Evolutionary conservation across 495 filamentous ascomycete species (phyloP).

Genomic region (Astrothelium subdiscretum): DNA sequence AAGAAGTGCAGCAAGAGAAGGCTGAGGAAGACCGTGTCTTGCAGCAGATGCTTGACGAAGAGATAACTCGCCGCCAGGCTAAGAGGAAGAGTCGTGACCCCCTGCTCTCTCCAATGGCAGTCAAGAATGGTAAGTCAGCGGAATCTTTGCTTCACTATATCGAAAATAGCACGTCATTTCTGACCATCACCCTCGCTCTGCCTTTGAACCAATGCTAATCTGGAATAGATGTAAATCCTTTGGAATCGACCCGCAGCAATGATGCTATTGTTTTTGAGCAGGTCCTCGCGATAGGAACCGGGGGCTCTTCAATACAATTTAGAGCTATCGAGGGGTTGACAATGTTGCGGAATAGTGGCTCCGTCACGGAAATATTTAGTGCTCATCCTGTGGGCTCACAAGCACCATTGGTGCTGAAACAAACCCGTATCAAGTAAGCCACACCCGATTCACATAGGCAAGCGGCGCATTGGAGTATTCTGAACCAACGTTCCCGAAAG

Average conservation of each 20-base stretch:
- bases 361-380: conserved; percentile 20
- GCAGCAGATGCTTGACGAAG: conserved; percentile 64
- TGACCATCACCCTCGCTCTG: no score
- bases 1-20: conserved; percentile 38
- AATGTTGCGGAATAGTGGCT: conserved; percentile 5
- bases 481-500: no score
- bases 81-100: conserved; percentile 16
- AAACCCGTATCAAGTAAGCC: conserved; percentile 37
- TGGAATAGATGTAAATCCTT: no score
- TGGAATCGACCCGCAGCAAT: not conserved
- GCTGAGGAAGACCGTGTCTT: conserved; percentile 65
- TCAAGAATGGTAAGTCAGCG: not conserved
- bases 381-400: conserved; percentile 23
- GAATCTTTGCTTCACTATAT: no score
- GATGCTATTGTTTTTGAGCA: not conserved
- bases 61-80: conserved; percentile 49
- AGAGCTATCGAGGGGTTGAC: conserved; percentile 5
- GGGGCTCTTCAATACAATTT: not conserved
- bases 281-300: not conserved
- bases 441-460: conserved; percentile 2
- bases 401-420: conserved; percentile 59
- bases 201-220: no score
- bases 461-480: no score
- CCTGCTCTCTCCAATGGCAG: not conserved
- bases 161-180: no score